These are phyloP conservation scores for Scheffersomyces parashehatae DNA, from an alignment of 1,139 yeast species.

Conservation along the genomic window DNA sequence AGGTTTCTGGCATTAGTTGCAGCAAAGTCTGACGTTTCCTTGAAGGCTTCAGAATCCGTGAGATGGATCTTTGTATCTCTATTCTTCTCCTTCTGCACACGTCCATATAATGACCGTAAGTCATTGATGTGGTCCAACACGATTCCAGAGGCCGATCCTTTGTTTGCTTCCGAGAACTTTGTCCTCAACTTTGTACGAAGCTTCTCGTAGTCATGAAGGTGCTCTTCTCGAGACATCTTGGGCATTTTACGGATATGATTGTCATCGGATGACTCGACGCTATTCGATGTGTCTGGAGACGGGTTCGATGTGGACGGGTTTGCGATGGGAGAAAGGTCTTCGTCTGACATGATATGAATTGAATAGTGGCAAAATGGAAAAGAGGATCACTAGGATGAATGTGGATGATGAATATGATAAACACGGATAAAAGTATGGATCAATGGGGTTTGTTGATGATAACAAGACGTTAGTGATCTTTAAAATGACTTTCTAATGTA, in stretches of 20 bases:
- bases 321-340: no score
- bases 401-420: no score
- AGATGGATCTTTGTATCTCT: conserved; percentile 29
- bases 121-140: conserved; percentile 29
- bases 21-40: conserved; percentile 40
- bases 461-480: no score
- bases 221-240: conserved; percentile 16
- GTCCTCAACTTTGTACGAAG: conserved; percentile 22
- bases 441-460: no score
- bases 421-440: no score
- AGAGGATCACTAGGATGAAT: no score
- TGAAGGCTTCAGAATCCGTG: conserved; percentile 43
- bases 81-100: conserved; percentile 28
- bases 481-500: no score
- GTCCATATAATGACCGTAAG: conserved; percentile 28
- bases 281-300: no score
- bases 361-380: no score
- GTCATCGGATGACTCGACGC: no score
- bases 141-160: conserved; percentile 34
- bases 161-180: conserved; percentile 29
- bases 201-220: conserved; percentile 25
- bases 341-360: no score
- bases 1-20: conserved; percentile 58
- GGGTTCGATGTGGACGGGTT: no score
- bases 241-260: conserved; percentile 5